Evolutionary conservation across 495 filamentous ascomycete genomes (phyloP).

Genomic region (Aspergillus baeticus): DNA sequence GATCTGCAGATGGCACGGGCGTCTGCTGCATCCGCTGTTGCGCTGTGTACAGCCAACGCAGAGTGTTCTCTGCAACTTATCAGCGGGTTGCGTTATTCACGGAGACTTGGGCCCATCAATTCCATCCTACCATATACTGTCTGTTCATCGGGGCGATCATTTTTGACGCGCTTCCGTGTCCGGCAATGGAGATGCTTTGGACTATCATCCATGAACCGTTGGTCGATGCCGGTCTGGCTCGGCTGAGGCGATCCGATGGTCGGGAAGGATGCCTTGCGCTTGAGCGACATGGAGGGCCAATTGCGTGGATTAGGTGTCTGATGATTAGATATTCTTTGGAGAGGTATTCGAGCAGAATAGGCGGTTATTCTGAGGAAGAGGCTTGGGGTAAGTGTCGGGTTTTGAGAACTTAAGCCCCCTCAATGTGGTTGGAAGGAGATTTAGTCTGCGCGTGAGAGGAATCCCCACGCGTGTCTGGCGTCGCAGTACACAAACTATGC

Average conservation of each 20-base stretch:
- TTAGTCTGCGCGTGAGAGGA: neutral
- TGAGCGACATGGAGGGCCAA: slow-evolving; percentile 42
- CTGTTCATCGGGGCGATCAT: slow-evolving; percentile 47
- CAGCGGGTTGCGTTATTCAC: neutral
- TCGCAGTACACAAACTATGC: slow-evolving; percentile 17
- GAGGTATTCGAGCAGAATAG: too few relatives aligned
- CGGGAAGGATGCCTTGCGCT: slow-evolving; percentile 50
- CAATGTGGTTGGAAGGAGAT: slow-evolving; percentile 9
- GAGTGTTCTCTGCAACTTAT: slow-evolving; percentile 42
- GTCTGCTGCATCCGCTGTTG: slow-evolving; percentile 32
- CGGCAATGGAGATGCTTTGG: slow-evolving; percentile 48
- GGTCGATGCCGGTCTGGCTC: slow-evolving; percentile 25
- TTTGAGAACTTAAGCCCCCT: slow-evolving; percentile 4
- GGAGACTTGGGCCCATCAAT: neutral
- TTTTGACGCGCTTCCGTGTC: slow-evolving; percentile 51
- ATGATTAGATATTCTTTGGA: too few relatives aligned
- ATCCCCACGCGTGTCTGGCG: slow-evolving; percentile 9
- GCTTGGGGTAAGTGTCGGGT: neutral
- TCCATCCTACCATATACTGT: slow-evolving; percentile 42
- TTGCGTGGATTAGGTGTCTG: neutral
- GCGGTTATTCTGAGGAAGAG: neutral
- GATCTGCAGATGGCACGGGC: slow-evolving; percentile 15
- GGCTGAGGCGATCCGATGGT: slow-evolving; percentile 31
- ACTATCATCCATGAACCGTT: slow-evolving; percentile 24
- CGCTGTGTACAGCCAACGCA: slow-evolving; percentile 46